Base-by-base conservation (phyloP, 257 asterid genomes). In the Pogostemon cablin region DNA sequence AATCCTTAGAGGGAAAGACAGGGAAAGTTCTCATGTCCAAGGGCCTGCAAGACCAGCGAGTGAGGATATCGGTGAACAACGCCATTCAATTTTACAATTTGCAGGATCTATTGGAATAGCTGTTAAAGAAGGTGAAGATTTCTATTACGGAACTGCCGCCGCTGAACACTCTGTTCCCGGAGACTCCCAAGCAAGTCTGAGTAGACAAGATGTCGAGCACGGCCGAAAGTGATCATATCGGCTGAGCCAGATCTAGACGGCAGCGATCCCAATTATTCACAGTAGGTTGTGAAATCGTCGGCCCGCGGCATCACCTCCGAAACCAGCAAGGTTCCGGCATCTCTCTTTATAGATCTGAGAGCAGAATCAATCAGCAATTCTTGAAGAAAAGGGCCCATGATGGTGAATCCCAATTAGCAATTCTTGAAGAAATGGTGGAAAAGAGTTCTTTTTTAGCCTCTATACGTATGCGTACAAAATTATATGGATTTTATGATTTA, bases 41-140 rank as follows among this genome's bases (percentile, higher is more conserved):
- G 67, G 97, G 98, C 35, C 75, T 88, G 1, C 69, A 97, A 65
- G 97, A 90, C 77, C 80, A 96, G 9, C 87, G 96, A 11, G 88
- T 92, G 47, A 81, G 97, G 62, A 83, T 92, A 1, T 90, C 97
- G 0, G 95, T 91, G 6, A 81, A 84, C 82, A 92, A 97, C 1
- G 96, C 98, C 2, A 90, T 92, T 62, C 91, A 90, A 48, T 90
- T 92, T 74, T 90, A 90, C 32, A 96, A 92, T 77, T 79, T 92
- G 34, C 98, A 88, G 73, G 98, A 92, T 12, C 83, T 96, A 1
- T 81, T 92, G 61, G 98, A 92, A 77, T 92, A 96, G 98, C 82
- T 92, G 71, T 80, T 92, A 17, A 88, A 85, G 64, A 96, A 85
- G 25, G 96, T 96, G 0, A 85, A 88, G 9, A 69, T 72, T 41